These are phyloP conservation scores for Malus hybrid DNA, from an alignment of 331 rosid species.

Conservation along the genomic window DNA sequence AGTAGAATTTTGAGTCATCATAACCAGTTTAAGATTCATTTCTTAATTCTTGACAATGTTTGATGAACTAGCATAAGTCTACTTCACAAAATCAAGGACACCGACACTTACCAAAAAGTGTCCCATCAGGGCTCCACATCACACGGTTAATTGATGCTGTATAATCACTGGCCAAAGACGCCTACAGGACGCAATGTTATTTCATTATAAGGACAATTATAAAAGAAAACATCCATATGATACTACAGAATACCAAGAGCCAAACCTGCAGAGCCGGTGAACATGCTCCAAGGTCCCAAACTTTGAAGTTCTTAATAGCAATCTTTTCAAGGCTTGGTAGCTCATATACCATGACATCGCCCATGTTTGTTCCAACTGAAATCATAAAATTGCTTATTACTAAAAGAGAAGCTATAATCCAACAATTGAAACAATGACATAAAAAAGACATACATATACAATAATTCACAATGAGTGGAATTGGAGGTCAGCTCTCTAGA, in stretches of 20 bases:
- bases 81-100: not conserved
- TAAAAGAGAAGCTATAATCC: conserved; percentile 5
- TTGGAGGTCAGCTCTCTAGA: not conserved
- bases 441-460: not conserved
- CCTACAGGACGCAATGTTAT: conserved; percentile 31
- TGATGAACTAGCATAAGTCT: not conserved
- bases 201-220: not conserved
- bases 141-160: conserved; percentile 85
- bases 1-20: conserved; percentile 19
- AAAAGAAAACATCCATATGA: not conserved
- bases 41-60: not conserved
- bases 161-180: conserved; percentile 65
- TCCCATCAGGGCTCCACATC: conserved; percentile 97
- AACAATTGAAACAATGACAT: not conserved
- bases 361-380: conserved; percentile 90
- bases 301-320: conserved; percentile 70
- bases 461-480: not conserved
- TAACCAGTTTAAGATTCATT: not conserved
- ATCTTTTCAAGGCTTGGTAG: conserved; percentile 72
- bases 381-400: not conserved
- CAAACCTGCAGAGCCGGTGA: conserved; percentile 78
- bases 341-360: conserved; percentile 89
- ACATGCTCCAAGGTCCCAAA: conserved; percentile 66
- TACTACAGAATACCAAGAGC: conserved; percentile 11
- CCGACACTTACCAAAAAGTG: conserved; percentile 58